These are phyloP conservation scores for Brassica rapa DNA, from an alignment of 345 rosid genomes.

Conservation along the genomic window DNA sequence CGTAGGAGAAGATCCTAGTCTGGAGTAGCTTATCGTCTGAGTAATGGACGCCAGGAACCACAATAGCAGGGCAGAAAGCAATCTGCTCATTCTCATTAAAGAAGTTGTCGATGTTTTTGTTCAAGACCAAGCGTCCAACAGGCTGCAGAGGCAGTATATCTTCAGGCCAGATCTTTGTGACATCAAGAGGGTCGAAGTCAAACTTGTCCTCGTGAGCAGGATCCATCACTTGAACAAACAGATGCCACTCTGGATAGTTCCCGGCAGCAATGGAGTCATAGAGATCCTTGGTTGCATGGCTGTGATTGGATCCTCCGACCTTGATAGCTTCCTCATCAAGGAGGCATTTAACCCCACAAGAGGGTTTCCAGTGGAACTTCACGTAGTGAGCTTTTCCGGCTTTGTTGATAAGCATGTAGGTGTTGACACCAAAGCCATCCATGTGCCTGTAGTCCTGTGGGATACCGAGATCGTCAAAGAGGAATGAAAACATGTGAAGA, in stretches of 20 bases:
- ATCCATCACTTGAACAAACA: conserved; percentile 81
- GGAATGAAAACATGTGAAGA: conserved; percentile 79
- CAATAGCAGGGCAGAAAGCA: conserved; percentile 89
- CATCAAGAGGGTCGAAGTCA: conserved; percentile 96
- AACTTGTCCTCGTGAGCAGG: conserved; percentile 77
- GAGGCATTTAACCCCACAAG: conserved; percentile 85
- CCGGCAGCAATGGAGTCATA: conserved; percentile 93
- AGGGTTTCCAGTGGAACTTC: conserved; percentile 96
- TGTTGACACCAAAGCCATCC: conserved; percentile 92
- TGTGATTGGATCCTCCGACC: conserved; percentile 94
- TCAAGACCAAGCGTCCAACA: conserved; percentile 94
- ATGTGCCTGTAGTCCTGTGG: conserved; percentile 96
- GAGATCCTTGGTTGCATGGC: conserved; percentile 96
- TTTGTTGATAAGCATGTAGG: conserved; percentile 81
- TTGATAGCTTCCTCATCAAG: conserved; percentile 84
- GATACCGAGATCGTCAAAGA: conserved; percentile 87
- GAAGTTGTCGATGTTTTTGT: conserved; percentile 93
- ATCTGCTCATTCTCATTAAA: conserved; percentile 93
- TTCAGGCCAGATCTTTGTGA: conserved; percentile 98
- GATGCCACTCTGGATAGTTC: conserved; percentile 90
- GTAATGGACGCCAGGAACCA: conserved; percentile 91
- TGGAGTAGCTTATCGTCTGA: conserved; percentile 94
- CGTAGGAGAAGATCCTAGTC: conserved; percentile 78
- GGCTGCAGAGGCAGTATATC: conserved; percentile 92
- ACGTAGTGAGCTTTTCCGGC: conserved; percentile 85